These are phyloP conservation scores for Penicillium sp. DNA, from an alignment of 2,329 filamentous ascomycete species.

Conservation along the genomic window DNA sequence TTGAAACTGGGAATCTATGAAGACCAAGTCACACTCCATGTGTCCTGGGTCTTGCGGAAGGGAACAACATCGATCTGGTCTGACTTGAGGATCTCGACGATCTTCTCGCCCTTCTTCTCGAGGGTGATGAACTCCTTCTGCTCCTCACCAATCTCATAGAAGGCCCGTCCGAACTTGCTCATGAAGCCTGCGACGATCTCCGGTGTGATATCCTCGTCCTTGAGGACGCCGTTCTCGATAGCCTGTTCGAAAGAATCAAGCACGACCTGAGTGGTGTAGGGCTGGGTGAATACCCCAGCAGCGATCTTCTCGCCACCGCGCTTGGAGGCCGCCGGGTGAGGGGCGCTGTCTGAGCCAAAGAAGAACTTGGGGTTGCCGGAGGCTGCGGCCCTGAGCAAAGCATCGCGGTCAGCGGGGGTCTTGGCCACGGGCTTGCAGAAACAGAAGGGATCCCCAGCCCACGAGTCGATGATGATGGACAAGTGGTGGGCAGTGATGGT, in stretches of 20 bases:
- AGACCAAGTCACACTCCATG: constrained; percentile 36
- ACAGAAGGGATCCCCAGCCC: constrained; percentile 69
- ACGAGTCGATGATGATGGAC: constrained; percentile 74
- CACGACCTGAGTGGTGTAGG: constrained; percentile 57
- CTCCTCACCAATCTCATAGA: constrained; percentile 56
- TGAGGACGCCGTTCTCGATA: constrained; percentile 52
- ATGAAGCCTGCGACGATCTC: constrained; percentile 59
- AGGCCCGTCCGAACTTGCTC: constrained; percentile 55
- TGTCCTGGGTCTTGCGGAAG: constrained; percentile 62
- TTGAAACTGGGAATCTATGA: constrained; percentile 11
- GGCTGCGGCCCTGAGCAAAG: constrained; percentile 62
- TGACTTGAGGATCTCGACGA: constrained; percentile 55
- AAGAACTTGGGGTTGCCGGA: constrained; percentile 61
- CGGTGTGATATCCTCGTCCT: constrained; percentile 53
- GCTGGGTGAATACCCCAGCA: constrained; percentile 63
- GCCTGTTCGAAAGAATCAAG: constrained; percentile 59
- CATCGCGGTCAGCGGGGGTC: constrained; percentile 68
- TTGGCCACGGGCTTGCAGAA: constrained; percentile 78
- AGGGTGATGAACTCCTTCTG: constrained; percentile 54
- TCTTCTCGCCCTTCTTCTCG: constrained; percentile 54
- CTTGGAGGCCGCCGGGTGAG: constrained; percentile 59
- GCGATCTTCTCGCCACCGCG: constrained; percentile 51
- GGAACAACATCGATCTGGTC: constrained; percentile 63
- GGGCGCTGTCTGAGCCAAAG: constrained; percentile 71
- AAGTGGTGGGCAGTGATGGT: constrained; percentile 82